Conservation (phyloP, 371 early-diverging fungal species). For the Blastocladiella emersonii region DNA sequence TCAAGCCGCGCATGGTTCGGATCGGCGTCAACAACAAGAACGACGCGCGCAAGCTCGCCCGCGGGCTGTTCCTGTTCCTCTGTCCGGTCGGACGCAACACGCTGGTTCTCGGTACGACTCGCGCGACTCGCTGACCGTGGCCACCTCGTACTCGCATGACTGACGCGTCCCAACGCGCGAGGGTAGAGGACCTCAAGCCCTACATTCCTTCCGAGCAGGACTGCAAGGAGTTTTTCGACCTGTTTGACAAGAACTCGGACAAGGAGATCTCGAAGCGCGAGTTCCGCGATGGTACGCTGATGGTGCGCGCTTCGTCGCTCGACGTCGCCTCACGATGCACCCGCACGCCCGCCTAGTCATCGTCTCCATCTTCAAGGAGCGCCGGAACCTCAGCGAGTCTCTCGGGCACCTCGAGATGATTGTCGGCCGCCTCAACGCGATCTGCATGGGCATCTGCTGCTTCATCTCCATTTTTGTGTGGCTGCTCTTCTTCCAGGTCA, state of each 20-base stretch:
- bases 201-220: not conserved
- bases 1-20: no score
- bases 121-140: no score
- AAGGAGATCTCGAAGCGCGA: not conserved
- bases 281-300: not conserved
- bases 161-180: no score
- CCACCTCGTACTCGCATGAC: no score
- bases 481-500: conserved; percentile 3
- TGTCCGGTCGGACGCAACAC: no score
- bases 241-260: not conserved
- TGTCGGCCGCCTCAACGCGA: not conserved
- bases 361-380: not conserved
- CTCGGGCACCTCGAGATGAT: not conserved
- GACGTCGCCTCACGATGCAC: not conserved
- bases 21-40: no score
- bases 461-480: not conserved
- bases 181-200: no score
- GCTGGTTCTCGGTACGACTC: no score
- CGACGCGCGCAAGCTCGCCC: not conserved
- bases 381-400: not conserved
- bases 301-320: not conserved
- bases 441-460: not conserved
- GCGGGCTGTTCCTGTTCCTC: not conserved
- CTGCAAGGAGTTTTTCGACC: not conserved
- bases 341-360: no score